Percentiles rank a stretch among this genome's conserved stretches.
These are phyloP conservation scores for Podaxis carcinomalis DNA, from an alignment of 768 basidiomycete genomes.

Conservation along the genomic window DNA sequence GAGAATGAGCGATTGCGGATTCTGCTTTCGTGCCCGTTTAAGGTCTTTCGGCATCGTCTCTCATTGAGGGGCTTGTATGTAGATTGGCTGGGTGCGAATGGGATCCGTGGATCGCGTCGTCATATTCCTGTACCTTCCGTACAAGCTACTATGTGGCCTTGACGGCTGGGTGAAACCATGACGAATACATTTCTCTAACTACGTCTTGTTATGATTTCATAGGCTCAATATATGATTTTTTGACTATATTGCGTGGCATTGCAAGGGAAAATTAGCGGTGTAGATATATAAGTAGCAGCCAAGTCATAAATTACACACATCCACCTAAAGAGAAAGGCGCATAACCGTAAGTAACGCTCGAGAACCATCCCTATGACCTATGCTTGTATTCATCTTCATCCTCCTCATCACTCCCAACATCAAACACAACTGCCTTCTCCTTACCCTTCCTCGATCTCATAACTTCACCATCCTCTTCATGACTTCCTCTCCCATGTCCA, in stretches of 20 bases:
- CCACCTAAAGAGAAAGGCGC: not conserved
- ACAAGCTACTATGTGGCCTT: constrained; percentile 75
- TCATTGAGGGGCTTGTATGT: constrained; percentile 36
- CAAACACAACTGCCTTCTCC: constrained; percentile 47
- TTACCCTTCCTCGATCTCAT: constrained; percentile 43
- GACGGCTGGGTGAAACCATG: constrained; percentile 85
- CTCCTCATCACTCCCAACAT: constrained; percentile 52
- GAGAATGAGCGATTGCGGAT: constrained; percentile 33
- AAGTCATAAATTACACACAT: constrained; percentile 8
- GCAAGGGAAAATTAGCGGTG: not conserved
- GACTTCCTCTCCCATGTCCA: constrained; percentile 40
- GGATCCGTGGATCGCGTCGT: constrained; percentile 46
- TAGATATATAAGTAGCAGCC: not conserved
- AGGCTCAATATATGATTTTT: not conserved
- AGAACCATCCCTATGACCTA: not conserved
- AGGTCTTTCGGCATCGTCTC: constrained; percentile 58
- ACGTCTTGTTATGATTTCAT: not conserved
- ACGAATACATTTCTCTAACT: constrained; percentile 46
- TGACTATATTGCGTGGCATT: not conserved
- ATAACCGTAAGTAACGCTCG: not conserved
- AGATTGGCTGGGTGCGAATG: constrained; percentile 18
- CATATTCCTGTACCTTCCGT: constrained; percentile 84
- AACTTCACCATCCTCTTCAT: constrained; percentile 27
- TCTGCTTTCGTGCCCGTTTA: constrained; percentile 32
- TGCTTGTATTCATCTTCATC: constrained; percentile 36